Evolutionary conservation across 2,329 filamentous ascomycete genomes (phyloP), one percentile per base, ranked within the genome.

Genomic region (Ampelomyces quisqualis): DNA sequence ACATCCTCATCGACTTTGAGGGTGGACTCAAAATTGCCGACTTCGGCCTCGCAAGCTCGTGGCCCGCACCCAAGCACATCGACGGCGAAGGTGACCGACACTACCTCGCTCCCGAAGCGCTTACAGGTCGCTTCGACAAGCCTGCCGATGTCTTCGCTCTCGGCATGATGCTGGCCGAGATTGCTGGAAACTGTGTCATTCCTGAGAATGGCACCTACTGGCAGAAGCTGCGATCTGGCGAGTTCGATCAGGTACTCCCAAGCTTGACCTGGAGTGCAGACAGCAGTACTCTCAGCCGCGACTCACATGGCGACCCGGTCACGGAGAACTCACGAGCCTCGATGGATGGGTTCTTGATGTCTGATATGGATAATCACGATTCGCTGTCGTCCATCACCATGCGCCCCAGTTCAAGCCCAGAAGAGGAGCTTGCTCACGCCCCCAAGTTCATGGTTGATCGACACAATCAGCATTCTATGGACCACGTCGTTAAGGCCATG

Each of bases 41-140:
- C 67, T 93, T 94, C 65, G 88, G 88, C 27, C 77, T 93, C 72
- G 90, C 93, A 18, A 83, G 86, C 27, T 68, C 76, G 8, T 91
- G 87, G 82, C 88, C 90, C 10, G 87, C 85, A 11, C 79, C 83
- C 32, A 76, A 81, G 39, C 81, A 84, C 40, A 85, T 93, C 46
- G 90, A 96, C 53, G 86, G 88, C 28, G 93, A 98, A 72, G 93
- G 93, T 21, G 93, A 98, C 65, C 87, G 93, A 34, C 88, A 95
- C 65, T 98, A 98, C 65, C 91, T 98, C 64, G 91, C 88, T 1
- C 90, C 90, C 0, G 93, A 98, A 69, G 89, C 95, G 47, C 80
- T 98, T 14, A 81, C 82, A 61, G 91, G 90, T 28, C 81, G 84
- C 49, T 93, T 86, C 55, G 90, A 95, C 70, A 93, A 91, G 67